phyloP scores from a whole-genome alignment of 2,329 filamentous ascomycete species.

The Fusarium drepaniforme region DNA sequence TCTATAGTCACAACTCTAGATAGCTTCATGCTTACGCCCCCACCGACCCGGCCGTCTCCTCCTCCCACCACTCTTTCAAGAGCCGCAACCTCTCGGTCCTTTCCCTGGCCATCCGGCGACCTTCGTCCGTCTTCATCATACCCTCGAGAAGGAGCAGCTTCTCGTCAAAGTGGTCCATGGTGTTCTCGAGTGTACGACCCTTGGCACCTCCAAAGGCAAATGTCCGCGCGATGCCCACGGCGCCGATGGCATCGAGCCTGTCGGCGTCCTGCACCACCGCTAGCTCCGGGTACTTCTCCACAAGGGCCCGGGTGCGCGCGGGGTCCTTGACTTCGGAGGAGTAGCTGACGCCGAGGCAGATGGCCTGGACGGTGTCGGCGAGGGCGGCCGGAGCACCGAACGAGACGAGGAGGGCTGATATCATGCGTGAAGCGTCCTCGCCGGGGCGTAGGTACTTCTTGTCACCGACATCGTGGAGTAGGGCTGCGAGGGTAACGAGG shows the following conservation, averaged over 20 bases:
- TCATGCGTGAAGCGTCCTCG: constrained; percentile 67
- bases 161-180: constrained; percentile 80
- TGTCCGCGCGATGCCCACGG: constrained; percentile 82
- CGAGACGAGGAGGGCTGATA: constrained; percentile 66
- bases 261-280: constrained; percentile 94
- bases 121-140: constrained; percentile 74
- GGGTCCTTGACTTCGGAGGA: constrained; percentile 78
- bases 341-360: constrained; percentile 85
- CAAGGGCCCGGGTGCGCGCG: constrained; percentile 67
- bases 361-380: constrained; percentile 75
- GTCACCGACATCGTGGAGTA: constrained; percentile 92
- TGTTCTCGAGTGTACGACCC: constrained; percentile 68
- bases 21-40: constrained; percentile 8
- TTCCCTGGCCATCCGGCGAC: constrained; percentile 64
- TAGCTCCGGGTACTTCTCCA: constrained; percentile 69
- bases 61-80: constrained; percentile 70
- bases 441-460: constrained; percentile 78
- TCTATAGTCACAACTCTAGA: not conserved
- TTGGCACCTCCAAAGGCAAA: constrained; percentile 76
- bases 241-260: constrained; percentile 90
- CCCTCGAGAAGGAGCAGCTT: constrained; percentile 76
- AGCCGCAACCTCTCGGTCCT: constrained; percentile 64
- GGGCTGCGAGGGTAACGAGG: constrained; percentile 75
- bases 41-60: constrained; percentile 56
- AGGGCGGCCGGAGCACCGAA: constrained; percentile 69